phyloP scores from a whole-genome alignment of 768 basidiomycete species.

The Mycena indigotica region DNA sequence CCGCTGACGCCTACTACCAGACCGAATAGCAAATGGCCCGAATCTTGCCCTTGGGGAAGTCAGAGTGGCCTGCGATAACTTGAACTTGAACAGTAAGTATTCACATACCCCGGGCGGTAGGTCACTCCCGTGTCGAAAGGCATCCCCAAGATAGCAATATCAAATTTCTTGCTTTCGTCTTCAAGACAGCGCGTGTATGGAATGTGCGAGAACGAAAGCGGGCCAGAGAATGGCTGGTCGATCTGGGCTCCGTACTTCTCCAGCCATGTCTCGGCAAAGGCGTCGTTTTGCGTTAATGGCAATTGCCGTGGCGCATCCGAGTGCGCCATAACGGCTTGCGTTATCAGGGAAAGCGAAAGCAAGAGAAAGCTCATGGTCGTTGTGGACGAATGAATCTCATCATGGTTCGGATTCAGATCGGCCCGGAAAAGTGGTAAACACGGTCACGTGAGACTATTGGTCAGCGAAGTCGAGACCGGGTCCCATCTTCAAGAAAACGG shows the following conservation, averaged over 20 bases:
- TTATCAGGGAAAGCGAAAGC: not conserved
- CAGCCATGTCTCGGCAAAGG: slow-evolving; percentile 48
- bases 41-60: slow-evolving; percentile 69
- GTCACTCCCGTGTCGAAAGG: slow-evolving; percentile 76
- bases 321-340: not conserved
- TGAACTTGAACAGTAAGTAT: too few species aligned
- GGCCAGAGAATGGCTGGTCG: slow-evolving; percentile 79
- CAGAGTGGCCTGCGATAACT: not conserved
- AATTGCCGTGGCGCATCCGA: slow-evolving; percentile 1
- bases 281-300: slow-evolving; percentile 12
- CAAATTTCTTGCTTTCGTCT: slow-evolving; percentile 53
- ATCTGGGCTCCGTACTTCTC: slow-evolving; percentile 75
- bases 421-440: not conserved
- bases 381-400: not conserved
- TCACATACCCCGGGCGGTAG: slow-evolving; percentile 57
- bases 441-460: too few species aligned
- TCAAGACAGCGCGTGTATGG: slow-evolving; percentile 75
- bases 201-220: slow-evolving; percentile 81
- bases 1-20: slow-evolving; percentile 72
- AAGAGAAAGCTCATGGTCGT: not conserved
- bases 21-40: slow-evolving; percentile 83
- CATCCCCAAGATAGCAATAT: slow-evolving; percentile 81
- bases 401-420: not conserved
- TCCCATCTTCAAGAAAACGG: too few species aligned
- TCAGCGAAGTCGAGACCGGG: too few species aligned